Evolutionary conservation across 805 yeast genomes (phyloP).

Genomic region (Ogataea nonfermentans): DNA sequence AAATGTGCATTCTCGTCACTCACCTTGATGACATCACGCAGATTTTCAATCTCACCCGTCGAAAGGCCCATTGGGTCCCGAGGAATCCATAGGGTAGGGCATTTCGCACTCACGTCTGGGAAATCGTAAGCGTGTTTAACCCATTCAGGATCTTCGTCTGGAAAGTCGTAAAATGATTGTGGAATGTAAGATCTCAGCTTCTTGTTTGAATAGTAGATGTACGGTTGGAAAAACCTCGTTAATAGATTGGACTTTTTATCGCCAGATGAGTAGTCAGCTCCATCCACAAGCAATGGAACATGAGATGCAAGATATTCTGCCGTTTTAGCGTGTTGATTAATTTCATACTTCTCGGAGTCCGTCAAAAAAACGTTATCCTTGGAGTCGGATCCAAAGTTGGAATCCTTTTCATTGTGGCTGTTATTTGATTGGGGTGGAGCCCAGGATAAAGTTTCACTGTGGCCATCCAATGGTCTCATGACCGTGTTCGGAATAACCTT

Average conservation of each 20-base stretch:
- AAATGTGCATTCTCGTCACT: conserved; percentile 68
- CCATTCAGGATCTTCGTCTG: conserved; percentile 39
- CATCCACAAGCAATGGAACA: conserved; percentile 72
- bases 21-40: conserved; percentile 55
- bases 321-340: conserved; percentile 1
- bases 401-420: conserved; percentile 1
- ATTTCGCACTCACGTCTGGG: conserved; percentile 67
- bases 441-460: conserved; percentile 60
- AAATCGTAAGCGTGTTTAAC: conserved; percentile 69
- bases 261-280: conserved; percentile 40
- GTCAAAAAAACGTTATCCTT: not conserved
- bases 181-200: conserved; percentile 54
- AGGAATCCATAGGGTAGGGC: conserved; percentile 92
- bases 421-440: conserved; percentile 11
- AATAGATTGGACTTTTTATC: conserved; percentile 20
- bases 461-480: conserved; percentile 77
- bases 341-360: conserved; percentile 4
- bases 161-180: conserved; percentile 51
- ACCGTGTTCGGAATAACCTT: conserved; percentile 62
- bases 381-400: conserved; percentile 8
- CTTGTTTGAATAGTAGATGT: conserved; percentile 48
- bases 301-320: conserved; percentile 6
- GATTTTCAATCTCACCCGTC: conserved; percentile 50
- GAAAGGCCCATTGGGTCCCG: conserved; percentile 84
- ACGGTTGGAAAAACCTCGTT: conserved; percentile 53